phyloP scores from a whole-genome alignment of 2,329 filamentous ascomycete species.

The Ramularia collo-cygni region DNA sequence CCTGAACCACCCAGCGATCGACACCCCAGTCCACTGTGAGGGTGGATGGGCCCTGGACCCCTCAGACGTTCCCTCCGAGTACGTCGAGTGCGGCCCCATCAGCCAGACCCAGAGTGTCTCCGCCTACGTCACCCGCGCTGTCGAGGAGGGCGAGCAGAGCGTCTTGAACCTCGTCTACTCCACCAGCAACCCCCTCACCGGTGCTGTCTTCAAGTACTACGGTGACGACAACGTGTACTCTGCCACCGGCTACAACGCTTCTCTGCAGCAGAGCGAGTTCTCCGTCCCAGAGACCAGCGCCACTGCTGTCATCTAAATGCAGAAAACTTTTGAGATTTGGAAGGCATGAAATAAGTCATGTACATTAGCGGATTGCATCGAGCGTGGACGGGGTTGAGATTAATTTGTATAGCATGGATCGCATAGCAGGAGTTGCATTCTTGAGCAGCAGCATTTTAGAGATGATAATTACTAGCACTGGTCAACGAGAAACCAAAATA shows the following conservation, averaged over 20 bases:
- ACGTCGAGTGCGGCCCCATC: slow-evolving; percentile 18
- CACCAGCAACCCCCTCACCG: slow-evolving; percentile 1
- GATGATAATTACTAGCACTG: no score
- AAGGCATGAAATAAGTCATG: no score
- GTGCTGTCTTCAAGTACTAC: slow-evolving; percentile 11
- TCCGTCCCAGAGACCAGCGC: slow-evolving; percentile 12
- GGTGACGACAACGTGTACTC: slow-evolving; percentile 20
- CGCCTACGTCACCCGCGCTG: slow-evolving; percentile 21
- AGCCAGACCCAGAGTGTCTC: slow-evolving; percentile 11
- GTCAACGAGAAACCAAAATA: background rate
- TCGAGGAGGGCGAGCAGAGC: slow-evolving; percentile 9
- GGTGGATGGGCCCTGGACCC: slow-evolving; percentile 5
- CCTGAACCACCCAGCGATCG: slow-evolving; percentile 15
- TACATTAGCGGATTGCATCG: no score
- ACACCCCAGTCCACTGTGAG: slow-evolving; percentile 13
- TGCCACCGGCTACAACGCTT: slow-evolving; percentile 14
- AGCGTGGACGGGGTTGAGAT: no score
- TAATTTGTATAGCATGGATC: no score
- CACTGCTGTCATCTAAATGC: slow-evolving; percentile 12
- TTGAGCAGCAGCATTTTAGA: no score
- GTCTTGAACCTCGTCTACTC: slow-evolving; percentile 16
- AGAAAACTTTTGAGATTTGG: no score
- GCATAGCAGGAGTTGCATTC: no score
- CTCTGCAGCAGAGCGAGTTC: slow-evolving; percentile 16
- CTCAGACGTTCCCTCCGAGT: slow-evolving; percentile 14